Evolutionary conservation across 306 rosid species (phyloP), one percentile per base, ranked within the genome.

Genomic region (Pyrus bretschneideri): DNA sequence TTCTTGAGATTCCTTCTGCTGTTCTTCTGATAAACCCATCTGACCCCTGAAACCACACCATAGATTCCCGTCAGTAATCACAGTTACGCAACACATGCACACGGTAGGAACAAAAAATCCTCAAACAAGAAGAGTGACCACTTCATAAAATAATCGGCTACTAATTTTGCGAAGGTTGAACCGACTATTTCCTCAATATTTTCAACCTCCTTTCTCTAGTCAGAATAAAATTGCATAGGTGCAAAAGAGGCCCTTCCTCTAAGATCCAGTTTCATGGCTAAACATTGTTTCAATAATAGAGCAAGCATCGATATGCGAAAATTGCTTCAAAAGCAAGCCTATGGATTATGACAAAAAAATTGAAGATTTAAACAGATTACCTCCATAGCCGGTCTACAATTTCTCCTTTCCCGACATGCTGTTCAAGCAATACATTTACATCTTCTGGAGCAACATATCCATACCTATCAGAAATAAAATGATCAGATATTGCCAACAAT

Each of bases 371-470:
- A 45, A 67, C 38, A 1, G 54, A 60, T 69, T 85, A 95, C 99
- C 99, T 92, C 99, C 99, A 92, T 5, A 95, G 86, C 65, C 80
- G 72, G 73, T 89, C 91, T 27, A 85, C 65, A 78, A 90, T 87
- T 72, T 92, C 91, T 72, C 96, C 99, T 77, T 82, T 89, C 69
- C 85, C 58, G 74, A 92, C 76, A 81, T 95, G 99, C 58, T 90
- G 88, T 63, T 90, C 96, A 76, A 95, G 90, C 90, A 95, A 83
- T 64, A 66, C 76, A 74, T 90, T 87, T 42, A 90, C 90, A 75
- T 95, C 97, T 59, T 92, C 97, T 3, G 96, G 96, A 22, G 92
- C 54, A 78, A 95, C 99, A 81, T 92, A 95, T 46, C 98, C 98
- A 83, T 95, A 95, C 99, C 99, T 95, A 63, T 35, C 11, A 49